Evolutionary conservation across 2,329 filamentous ascomycete genomes (phyloP).

Genomic region (Westerdykella sp.): DNA sequence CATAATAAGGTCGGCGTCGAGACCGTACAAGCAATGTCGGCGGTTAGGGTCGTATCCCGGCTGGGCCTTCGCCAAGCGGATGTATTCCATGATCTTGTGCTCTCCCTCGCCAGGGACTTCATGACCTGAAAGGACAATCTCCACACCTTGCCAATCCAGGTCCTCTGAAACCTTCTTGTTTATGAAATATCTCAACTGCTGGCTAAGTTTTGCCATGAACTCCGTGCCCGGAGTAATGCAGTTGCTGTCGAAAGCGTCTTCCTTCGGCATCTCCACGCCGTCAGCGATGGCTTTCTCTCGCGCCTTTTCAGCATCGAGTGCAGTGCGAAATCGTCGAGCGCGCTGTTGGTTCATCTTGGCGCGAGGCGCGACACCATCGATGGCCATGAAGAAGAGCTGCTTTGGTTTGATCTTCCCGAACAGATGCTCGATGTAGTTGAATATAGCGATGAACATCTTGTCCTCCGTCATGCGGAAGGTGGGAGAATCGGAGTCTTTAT

Average conservation of each 20-base stretch:
- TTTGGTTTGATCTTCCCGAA: constrained; percentile 99
- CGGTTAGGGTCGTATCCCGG: constrained; percentile 87
- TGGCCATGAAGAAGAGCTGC: constrained; percentile 98
- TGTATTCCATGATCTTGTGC: constrained; percentile 99
- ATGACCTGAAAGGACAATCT: constrained; percentile 92
- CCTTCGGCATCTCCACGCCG: constrained; percentile 87
- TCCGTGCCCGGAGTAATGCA: constrained; percentile 96
- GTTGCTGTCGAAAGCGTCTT: constrained; percentile 96
- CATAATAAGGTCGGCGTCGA: constrained; percentile 99
- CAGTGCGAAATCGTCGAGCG: constrained; percentile 88
- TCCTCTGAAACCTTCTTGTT: constrained; percentile 98
- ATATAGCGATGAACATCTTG: constrained; percentile 99
- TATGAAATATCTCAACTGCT: constrained; percentile 95
- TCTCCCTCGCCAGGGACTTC: constrained; percentile 97
- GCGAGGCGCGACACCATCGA: constrained; percentile 92
- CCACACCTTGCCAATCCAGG: constrained; percentile 92
- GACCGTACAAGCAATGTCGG: constrained; percentile 91
- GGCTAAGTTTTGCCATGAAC: constrained; percentile 95
- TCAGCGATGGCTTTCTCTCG: constrained; percentile 87
- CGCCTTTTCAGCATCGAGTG: constrained; percentile 80
- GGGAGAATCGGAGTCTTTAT: constrained; percentile 89
- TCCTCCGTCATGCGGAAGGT: constrained; percentile 93
- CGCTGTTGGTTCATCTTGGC: constrained; percentile 99
- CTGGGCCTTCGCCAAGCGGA: constrained; percentile 93
- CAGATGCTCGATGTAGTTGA: constrained; percentile 98